Evolutionary conservation across 164 flowering plant species (phyloP).

Genomic region (Aristolochia californica): DNA sequence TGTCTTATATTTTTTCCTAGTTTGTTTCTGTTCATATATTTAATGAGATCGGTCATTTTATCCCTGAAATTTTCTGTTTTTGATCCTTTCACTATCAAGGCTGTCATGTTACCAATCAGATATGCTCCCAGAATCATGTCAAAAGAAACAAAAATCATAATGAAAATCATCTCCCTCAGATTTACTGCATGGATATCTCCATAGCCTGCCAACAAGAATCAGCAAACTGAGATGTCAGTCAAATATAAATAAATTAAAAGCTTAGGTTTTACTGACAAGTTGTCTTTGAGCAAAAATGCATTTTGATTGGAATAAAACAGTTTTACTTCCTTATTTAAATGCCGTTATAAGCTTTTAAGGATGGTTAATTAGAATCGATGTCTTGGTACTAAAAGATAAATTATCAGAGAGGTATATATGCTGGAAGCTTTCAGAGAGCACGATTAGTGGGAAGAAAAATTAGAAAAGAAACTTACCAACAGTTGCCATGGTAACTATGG

Average conservation of each 20-base stretch:
- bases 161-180: constrained; percentile 69
- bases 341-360: no score
- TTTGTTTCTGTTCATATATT: constrained; percentile 62
- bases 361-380: no score
- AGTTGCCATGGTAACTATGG: constrained; percentile 81
- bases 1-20: constrained; percentile 44
- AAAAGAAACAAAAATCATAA: constrained; percentile 69
- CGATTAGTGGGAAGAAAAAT: no score
- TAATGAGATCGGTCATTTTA: constrained; percentile 62
- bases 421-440: no score
- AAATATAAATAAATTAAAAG: not conserved
- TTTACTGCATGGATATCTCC: constrained; percentile 88
- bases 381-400: no score
- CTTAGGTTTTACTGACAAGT: not conserved
- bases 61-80: constrained; percentile 74
- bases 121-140: constrained; percentile 87
- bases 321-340: no score
- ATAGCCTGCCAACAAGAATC: constrained; percentile 36
- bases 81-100: constrained; percentile 75
- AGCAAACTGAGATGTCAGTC: not conserved
- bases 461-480: constrained; percentile 38
- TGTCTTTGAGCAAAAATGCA: not conserved
- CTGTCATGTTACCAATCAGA: constrained; percentile 81
- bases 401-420: no score
- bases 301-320: no score